Percentiles rank a stretch among this genome's conserved stretches.
phyloP scores from a whole-genome alignment of 139 green algal genomes.

The Chlorokybus atmophyticus region DNA sequence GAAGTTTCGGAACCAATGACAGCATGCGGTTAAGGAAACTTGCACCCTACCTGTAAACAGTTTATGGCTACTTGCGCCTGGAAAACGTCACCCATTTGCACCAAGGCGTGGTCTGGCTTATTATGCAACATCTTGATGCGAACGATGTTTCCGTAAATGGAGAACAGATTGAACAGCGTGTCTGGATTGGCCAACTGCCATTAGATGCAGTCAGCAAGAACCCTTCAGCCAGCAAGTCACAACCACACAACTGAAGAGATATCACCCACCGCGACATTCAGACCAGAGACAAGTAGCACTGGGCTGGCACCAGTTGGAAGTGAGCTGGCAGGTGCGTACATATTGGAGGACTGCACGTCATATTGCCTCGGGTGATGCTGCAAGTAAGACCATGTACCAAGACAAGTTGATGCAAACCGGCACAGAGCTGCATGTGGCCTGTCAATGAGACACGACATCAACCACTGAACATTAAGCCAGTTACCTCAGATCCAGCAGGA shows the following conservation, averaged over 20 bases:
- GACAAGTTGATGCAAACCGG: no score
- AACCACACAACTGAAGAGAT: not conserved
- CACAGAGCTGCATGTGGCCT: no score
- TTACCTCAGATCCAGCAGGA: no score
- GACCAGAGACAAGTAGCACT: not conserved
- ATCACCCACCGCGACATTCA: not conserved
- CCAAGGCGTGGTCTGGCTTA: slow-evolving; percentile 28
- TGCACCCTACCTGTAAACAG: slow-evolving; percentile 27
- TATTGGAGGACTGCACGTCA: no score
- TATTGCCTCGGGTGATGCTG: no score
- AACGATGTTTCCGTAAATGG: slow-evolving; percentile 30
- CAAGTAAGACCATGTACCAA: no score
- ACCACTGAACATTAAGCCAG: no score
- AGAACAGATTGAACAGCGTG: slow-evolving; percentile 35
- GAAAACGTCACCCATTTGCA: slow-evolving; percentile 20
- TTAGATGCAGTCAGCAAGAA: not conserved
- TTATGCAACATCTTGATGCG: slow-evolving; percentile 31
- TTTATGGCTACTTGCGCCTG: slow-evolving; percentile 23
- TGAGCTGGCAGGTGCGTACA: not conserved
- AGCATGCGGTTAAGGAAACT: no score
- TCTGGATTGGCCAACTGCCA: slow-evolving; percentile 18
- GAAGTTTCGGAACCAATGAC: no score
- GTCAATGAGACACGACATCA: no score
- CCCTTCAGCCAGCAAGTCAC: not conserved
- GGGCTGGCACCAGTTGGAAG: not conserved